phyloP scores from a whole-genome alignment of 345 rosid species.

The Populus pruinosa region DNA sequence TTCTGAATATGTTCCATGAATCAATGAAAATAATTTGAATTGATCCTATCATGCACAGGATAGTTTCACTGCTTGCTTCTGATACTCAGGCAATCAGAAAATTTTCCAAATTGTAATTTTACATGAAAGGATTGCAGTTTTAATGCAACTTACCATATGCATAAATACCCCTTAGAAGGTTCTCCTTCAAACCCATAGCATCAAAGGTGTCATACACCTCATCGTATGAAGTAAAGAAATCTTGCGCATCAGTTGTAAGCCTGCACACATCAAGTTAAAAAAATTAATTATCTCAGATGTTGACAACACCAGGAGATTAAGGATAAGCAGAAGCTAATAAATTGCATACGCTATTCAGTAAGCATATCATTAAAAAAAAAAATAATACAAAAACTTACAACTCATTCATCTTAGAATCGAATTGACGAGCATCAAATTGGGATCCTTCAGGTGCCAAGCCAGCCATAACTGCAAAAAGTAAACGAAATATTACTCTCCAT shows the following conservation, averaged over 20 bases:
- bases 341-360: background rate
- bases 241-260: constrained; percentile 47
- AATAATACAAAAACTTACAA: constrained; percentile 40
- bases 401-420: constrained; percentile 62
- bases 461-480: constrained; percentile 17
- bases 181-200: constrained; percentile 64
- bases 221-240: constrained; percentile 68
- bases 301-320: background rate
- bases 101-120: background rate
- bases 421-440: constrained; percentile 67
- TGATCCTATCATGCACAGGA: background rate
- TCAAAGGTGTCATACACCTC: constrained; percentile 80
- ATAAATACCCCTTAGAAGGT: constrained; percentile 81
- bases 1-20: background rate
- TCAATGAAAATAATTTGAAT: background rate
- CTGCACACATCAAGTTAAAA: constrained; percentile 27
- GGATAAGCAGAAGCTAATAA: background rate
- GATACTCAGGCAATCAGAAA: background rate
- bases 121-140: background rate
- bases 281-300: background rate
- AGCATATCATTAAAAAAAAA: background rate
- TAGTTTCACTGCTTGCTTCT: too few relatives aligned
- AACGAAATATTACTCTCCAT: background rate
- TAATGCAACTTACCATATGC: constrained; percentile 61
- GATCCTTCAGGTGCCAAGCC: constrained; percentile 56